Evolutionary conservation across 129 eudicot genomes (phyloP).

Genomic region (Sambucus nigra): DNA sequence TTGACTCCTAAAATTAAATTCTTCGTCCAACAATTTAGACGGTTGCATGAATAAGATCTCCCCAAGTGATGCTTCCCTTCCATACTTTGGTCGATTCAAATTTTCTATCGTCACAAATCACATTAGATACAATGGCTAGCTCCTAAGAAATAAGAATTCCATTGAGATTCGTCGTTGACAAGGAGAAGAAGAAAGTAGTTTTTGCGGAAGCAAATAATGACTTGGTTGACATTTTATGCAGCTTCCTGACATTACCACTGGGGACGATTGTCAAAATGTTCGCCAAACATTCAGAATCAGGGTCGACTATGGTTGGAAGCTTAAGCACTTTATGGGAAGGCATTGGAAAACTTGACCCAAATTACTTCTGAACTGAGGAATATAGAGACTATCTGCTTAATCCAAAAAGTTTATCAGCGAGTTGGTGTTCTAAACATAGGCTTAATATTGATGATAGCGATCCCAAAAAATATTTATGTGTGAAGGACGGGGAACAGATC

Average conservation of each 20-base stretch:
- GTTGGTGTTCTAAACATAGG: conserved; percentile 18
- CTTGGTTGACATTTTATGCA: conserved; percentile 25
- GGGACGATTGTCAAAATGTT: conserved; percentile 25
- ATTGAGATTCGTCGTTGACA: conserved; percentile 18
- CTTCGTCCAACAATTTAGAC: too few relatives aligned
- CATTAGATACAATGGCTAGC: too few relatives aligned
- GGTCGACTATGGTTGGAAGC: conserved; percentile 18
- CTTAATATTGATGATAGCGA: conserved; percentile 17
- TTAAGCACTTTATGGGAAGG: conserved; percentile 20
- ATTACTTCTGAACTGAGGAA: conserved; percentile 17
- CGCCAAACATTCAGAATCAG: not conserved
- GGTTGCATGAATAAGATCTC: too few relatives aligned
- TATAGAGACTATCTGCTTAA: conserved; percentile 17
- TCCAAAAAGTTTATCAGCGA: conserved; percentile 16
- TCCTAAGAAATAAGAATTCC: conserved; percentile 7
- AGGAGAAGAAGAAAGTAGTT: conserved; percentile 21
- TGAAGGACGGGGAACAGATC: not conserved
- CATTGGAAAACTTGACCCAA: conserved; percentile 11
- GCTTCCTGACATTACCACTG: conserved; percentile 32
- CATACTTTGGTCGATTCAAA: too few relatives aligned
- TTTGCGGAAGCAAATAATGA: conserved; percentile 27
- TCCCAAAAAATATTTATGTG: conserved; percentile 1
- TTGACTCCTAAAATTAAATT: too few relatives aligned
- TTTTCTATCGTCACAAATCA: too few relatives aligned
- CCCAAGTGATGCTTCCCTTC: too few relatives aligned